Conservation (phyloP, 2,329 filamentous ascomycete genomes). For the Penicillium sp. region DNA sequence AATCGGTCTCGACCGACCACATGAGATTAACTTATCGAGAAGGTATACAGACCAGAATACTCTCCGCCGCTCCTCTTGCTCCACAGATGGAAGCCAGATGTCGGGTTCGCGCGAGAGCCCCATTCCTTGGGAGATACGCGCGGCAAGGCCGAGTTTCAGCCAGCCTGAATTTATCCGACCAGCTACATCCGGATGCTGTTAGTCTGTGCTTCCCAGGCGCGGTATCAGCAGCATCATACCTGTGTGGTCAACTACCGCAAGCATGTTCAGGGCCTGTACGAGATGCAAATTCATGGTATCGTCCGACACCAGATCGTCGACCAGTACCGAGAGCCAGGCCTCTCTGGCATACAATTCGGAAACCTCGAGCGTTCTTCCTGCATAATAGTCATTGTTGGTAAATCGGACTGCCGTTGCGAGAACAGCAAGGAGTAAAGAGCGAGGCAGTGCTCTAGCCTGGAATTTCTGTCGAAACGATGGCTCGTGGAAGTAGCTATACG, state of each 20-base stretch:
- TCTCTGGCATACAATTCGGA: slow-evolving; percentile 35
- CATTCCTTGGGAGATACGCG: slow-evolving; percentile 67
- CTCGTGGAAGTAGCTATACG: slow-evolving; percentile 47
- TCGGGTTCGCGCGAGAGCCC: slow-evolving; percentile 34
- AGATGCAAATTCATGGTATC: slow-evolving; percentile 38
- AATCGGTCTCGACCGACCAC: slow-evolving; percentile 29
- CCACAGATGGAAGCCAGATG: slow-evolving; percentile 21
- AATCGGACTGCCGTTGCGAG: slow-evolving; percentile 40
- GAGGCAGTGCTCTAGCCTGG: slow-evolving; percentile 25
- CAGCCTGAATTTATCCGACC: slow-evolving; percentile 41
- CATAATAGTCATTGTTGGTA: slow-evolving; percentile 34
- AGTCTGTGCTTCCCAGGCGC: too few relatives aligned
- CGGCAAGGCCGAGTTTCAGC: slow-evolving; percentile 42
- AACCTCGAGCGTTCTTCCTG: slow-evolving; percentile 28
- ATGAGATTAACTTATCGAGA: slow-evolving; percentile 37
- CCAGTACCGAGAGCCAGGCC: slow-evolving; percentile 42
- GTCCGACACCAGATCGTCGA: slow-evolving; percentile 39
- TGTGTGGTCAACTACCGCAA: slow-evolving; percentile 46
- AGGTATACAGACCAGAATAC: slow-evolving; percentile 40
- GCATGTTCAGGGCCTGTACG: slow-evolving; percentile 44
- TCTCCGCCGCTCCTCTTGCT: slow-evolving; percentile 36
- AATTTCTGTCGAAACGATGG: slow-evolving; percentile 33
- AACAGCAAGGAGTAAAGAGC: slow-evolving; percentile 38
- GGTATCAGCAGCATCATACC: slow-evolving; percentile 28
- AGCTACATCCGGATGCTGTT: slow-evolving; percentile 29